phyloP scores from a whole-genome alignment of 2,329 filamentous ascomycete species.

The Xylariaceae sp. region DNA sequence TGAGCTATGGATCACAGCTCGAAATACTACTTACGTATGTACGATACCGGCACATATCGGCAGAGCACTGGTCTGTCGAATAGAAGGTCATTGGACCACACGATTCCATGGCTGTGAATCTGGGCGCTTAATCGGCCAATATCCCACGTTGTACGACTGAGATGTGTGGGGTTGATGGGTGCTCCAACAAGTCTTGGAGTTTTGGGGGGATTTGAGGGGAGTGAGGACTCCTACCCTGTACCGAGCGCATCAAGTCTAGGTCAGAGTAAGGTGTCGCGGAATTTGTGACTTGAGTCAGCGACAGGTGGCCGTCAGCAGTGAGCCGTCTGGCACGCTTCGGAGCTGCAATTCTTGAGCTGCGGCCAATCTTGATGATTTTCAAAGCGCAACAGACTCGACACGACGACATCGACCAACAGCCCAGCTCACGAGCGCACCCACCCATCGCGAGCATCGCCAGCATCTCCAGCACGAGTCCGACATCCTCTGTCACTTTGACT shows the following conservation, averaged over 20 bases:
- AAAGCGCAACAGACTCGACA: not conserved
- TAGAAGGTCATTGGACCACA: constrained; percentile 2
- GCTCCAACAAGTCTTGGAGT: not conserved
- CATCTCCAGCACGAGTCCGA: too few relatives aligned
- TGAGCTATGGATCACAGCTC: constrained; percentile 5
- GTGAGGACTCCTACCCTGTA: not conserved
- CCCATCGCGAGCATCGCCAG: too few relatives aligned
- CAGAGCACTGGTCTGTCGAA: constrained; percentile 4
- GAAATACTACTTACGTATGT: not conserved
- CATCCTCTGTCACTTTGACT: too few relatives aligned
- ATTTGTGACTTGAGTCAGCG: too few relatives aligned
- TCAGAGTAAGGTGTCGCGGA: too few relatives aligned
- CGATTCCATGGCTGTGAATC: constrained; percentile 1
- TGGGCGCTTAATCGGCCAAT: constrained; percentile 29
- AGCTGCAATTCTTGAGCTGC: constrained; percentile 11
- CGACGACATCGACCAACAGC: too few relatives aligned
- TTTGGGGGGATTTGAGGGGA: constrained; percentile 4
- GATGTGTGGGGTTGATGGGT: constrained; percentile 25
- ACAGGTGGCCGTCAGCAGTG: not conserved
- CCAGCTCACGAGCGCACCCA: too few relatives aligned
- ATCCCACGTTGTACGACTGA: constrained; percentile 18
- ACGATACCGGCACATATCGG: constrained; percentile 2
- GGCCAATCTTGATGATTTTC: constrained; percentile 2
- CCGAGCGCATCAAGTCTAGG: not conserved
- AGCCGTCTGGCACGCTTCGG: constrained; percentile 1